These are phyloP conservation scores for Sporothrix brunneoviolacea DNA, from an alignment of 2,329 filamentous ascomycete genomes.

Conservation along the genomic window DNA sequence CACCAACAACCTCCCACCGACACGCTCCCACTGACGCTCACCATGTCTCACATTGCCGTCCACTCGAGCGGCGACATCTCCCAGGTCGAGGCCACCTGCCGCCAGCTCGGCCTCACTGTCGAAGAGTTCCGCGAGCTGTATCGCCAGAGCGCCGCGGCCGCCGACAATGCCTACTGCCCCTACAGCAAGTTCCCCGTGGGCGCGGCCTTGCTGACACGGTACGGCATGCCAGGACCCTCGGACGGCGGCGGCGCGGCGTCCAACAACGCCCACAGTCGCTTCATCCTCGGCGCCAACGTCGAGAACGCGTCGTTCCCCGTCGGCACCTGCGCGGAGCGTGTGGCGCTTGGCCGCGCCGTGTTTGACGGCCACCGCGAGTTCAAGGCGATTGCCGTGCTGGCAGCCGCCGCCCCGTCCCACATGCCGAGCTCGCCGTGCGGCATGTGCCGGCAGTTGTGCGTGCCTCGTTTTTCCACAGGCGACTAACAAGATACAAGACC, in stretches of 20 bases:
- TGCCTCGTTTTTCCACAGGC: neutral
- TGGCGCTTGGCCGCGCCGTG: conserved; percentile 78
- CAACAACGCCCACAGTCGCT: conserved; percentile 3
- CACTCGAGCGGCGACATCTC: conserved; percentile 21
- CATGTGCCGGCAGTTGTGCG: conserved; percentile 87
- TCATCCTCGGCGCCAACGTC: conserved; percentile 73
- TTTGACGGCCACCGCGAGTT: conserved; percentile 52
- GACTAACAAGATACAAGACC: too few relatives aligned
- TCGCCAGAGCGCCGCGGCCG: conserved; percentile 60
- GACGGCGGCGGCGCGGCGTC: conserved; percentile 16
- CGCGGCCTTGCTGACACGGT: conserved; percentile 60
- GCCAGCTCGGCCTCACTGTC: conserved; percentile 44
- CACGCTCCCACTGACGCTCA: neutral
- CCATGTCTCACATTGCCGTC: conserved; percentile 19
- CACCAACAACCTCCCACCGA: neutral
- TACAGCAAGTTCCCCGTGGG: conserved; percentile 93
- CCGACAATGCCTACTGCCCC: conserved; percentile 77
- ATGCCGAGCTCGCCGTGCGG: conserved; percentile 71
- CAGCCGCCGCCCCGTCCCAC: conserved; percentile 53
- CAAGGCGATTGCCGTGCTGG: conserved; percentile 77
- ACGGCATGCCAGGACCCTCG: conserved; percentile 19
- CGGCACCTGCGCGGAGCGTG: conserved; percentile 89
- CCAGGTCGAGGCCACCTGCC: conserved; percentile 28
- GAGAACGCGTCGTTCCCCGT: conserved; percentile 93
- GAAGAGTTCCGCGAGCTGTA: conserved; percentile 61